Evolutionary conservation across 2,329 filamentous ascomycete species (phyloP), one percentile per base, ranked within the genome.

Genomic region (Fusarium nodosum): DNA sequence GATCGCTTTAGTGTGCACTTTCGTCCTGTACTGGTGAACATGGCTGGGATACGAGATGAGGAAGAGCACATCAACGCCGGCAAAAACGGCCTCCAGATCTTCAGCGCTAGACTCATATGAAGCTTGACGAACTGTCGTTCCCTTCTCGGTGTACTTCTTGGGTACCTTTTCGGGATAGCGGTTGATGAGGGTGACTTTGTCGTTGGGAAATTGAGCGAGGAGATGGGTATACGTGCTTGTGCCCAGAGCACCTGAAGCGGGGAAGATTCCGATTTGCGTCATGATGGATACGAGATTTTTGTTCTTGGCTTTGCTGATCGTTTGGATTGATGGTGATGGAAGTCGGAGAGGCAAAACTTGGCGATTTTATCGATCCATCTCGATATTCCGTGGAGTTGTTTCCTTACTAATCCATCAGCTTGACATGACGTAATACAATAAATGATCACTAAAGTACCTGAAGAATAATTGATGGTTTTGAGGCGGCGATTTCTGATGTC

Each of bases 41-140:
- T 70, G 66, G 36, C 69, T 71, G 1, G 69, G 66, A 26, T 67
- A 71, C 1, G 69, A 72, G 46, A 71, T 72, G 20, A 72, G 34
- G 5, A 72, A 72, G 0, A 72, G 55, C 0, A 58, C 18, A 10
- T 70, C 4, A 0, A 70, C 24, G 1, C 62, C 58, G 11, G 4
- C 1, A 26, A 71, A 72, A 0, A 26, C 55, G 3, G 33, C 36
- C 18, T 58, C 34, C 0, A 71, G 62, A 3, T 68, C 64, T 11
- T 45, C 41, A 0, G 48, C 20, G 22, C 39, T 55, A 18, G 55
- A 62, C 31, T 70, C 68, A 6, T 65, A 71, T 18, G 68, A 70
- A n/a, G 68, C 67, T 4, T 65, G 34, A 1, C 64, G 48, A 36
- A 58, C 39, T 0, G 22, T 24, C 3, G 55, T 64, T 1, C 65